Evolutionary conservation across 352 stramenopile species (phyloP).

Genomic region (Pythium aphanidermatum): DNA sequence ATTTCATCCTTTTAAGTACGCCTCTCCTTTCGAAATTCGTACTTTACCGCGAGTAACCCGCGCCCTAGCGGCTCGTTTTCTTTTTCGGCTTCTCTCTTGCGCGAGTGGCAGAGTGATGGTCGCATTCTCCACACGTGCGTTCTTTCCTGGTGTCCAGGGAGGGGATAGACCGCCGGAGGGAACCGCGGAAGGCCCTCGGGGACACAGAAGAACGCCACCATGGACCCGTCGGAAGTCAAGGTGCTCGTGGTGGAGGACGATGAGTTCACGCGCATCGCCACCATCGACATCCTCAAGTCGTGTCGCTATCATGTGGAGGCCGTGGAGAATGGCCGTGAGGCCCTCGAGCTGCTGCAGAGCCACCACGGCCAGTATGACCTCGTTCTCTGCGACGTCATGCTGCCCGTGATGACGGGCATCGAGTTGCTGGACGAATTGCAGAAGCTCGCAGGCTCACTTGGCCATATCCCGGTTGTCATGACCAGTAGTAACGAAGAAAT

Average conservation of each 20-base stretch:
- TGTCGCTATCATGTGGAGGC: slow-evolving; percentile 80
- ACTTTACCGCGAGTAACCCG: neutral
- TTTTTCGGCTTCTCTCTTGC: slow-evolving; percentile 2
- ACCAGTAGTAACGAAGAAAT: slow-evolving; percentile 88
- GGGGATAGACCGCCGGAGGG: neutral
- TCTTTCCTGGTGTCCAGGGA: neutral
- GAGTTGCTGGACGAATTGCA: slow-evolving; percentile 82
- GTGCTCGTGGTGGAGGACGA: slow-evolving; percentile 88
- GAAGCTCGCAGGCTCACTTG: slow-evolving; percentile 51
- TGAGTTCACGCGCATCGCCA: slow-evolving; percentile 86
- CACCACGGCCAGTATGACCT: slow-evolving; percentile 81
- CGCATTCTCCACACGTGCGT: slow-evolving; percentile 2
- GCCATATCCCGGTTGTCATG: slow-evolving; percentile 88
- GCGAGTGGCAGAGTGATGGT: slow-evolving; percentile 9
- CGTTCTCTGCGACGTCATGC: slow-evolving; percentile 87
- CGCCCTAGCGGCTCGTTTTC: neutral
- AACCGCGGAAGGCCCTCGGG: neutral
- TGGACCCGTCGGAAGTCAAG: slow-evolving; percentile 86
- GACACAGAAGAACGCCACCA: slow-evolving; percentile 12
- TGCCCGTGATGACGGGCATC: slow-evolving; percentile 85
- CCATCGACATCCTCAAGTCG: slow-evolving; percentile 85
- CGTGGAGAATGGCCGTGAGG: slow-evolving; percentile 79
- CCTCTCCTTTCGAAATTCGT: slow-evolving; percentile 1
- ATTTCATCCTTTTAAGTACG: neutral
- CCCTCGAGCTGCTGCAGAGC: slow-evolving; percentile 60